A percentile compares a stretch with the other conserved stretches of the same genome.
phyloP scores from a whole-genome alignment of 768 basidiomycete species.

The Tylopilus subfusipes region DNA sequence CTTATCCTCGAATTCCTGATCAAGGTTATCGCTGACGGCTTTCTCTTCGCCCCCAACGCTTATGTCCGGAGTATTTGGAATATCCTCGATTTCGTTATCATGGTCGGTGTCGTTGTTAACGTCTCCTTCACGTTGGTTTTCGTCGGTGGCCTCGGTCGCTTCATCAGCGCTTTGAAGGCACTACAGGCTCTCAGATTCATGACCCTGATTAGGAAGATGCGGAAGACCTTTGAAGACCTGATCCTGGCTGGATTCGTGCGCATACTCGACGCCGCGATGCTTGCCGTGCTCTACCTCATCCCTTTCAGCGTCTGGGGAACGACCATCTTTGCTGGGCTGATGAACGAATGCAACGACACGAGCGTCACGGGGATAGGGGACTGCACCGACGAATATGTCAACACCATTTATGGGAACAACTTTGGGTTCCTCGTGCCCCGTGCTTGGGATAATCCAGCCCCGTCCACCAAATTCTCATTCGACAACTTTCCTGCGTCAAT shows the following conservation, averaged over 20 bases:
- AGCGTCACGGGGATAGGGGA: constrained; percentile 47
- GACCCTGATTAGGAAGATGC: constrained; percentile 83
- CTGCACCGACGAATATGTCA: constrained; percentile 74
- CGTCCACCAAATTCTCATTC: constrained; percentile 83
- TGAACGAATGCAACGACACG: constrained; percentile 81
- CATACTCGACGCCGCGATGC: constrained; percentile 84
- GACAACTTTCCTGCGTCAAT: constrained; percentile 81
- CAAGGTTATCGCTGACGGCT: constrained; percentile 92
- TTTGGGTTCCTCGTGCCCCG: constrained; percentile 77
- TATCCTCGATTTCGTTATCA: constrained; percentile 80
- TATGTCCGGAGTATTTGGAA: constrained; percentile 94
- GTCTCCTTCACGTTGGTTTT: constrained; percentile 68
- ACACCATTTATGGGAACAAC: constrained; percentile 54
- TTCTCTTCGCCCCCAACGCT: constrained; percentile 86
- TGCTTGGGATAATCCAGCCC: constrained; percentile 85
- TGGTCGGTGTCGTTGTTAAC: constrained; percentile 73
- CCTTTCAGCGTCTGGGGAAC: constrained; percentile 93
- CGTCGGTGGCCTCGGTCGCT: constrained; percentile 74
- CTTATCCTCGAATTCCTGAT: constrained; percentile 81
- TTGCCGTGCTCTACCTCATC: constrained; percentile 89
- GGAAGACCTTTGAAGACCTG: constrained; percentile 80
- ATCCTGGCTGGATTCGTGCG: constrained; percentile 82
- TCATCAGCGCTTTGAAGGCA: constrained; percentile 83
- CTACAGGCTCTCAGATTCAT: constrained; percentile 85
- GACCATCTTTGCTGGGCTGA: constrained; percentile 84